Percentiles rank a stretch among this genome's conserved stretches.
These are phyloP conservation scores for Bruguiera gymnorhiza DNA, from an alignment of 345 rosid species.

Conservation along the genomic window DNA sequence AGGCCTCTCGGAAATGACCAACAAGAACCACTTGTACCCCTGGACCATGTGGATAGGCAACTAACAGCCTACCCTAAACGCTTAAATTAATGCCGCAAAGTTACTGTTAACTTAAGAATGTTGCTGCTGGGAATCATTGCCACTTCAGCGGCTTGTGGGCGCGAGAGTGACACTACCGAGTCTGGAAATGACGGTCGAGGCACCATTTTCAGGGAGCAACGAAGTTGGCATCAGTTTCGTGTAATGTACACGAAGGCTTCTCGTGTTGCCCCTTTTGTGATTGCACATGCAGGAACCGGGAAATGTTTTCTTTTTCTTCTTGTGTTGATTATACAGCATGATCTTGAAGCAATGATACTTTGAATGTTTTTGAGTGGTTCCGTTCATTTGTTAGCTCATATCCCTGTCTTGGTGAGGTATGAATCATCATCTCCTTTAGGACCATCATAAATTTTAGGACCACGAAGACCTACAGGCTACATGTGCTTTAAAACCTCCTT, in stretches of 20 bases:
- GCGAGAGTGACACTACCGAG: slow-evolving; percentile 22
- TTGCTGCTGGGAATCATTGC: slow-evolving; percentile 14
- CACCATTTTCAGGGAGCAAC: slow-evolving; percentile 10
- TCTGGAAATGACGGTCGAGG: slow-evolving; percentile 18
- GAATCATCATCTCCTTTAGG: too few relatives aligned
- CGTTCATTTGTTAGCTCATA: too few relatives aligned
- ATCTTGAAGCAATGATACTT: too few relatives aligned
- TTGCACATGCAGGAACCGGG: slow-evolving; percentile 20
- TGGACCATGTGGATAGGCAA: slow-evolving; percentile 32
- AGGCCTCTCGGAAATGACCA: not conserved
- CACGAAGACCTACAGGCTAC: too few relatives aligned
- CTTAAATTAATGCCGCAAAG: slow-evolving; percentile 19
- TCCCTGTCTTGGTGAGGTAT: too few relatives aligned
- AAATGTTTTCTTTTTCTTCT: not conserved
- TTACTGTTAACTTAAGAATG: slow-evolving; percentile 14
- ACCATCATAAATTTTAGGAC: too few relatives aligned
- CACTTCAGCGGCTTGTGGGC: not conserved
- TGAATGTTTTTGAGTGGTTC: too few relatives aligned
- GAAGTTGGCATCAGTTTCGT: slow-evolving; percentile 11
- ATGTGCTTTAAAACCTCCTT: too few relatives aligned
- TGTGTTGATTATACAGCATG: not conserved
- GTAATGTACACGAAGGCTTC: slow-evolving; percentile 11
- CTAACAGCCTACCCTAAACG: slow-evolving; percentile 28
- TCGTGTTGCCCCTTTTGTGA: slow-evolving; percentile 23
- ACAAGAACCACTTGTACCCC: slow-evolving; percentile 1